Conservation (phyloP, 116 monocot genomes). For the Papilionanthe hybrid region DNA sequence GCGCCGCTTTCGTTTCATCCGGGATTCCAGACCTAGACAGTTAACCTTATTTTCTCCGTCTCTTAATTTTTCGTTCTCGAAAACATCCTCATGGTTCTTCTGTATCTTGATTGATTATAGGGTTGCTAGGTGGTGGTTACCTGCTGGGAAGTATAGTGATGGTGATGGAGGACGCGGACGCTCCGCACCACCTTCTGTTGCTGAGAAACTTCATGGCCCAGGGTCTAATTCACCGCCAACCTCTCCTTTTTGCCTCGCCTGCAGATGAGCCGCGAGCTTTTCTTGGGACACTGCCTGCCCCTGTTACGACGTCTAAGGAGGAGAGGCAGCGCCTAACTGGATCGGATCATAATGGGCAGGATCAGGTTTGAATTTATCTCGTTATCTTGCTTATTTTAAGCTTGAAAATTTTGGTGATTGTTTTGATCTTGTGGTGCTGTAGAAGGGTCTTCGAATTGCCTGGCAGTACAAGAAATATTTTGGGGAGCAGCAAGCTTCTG, state of each 20-base stretch:
- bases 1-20: constrained; percentile 50
- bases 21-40: constrained; percentile 76
- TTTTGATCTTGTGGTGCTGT: constrained; percentile 9
- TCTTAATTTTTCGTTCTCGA: background rate
- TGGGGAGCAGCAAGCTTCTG: constrained; percentile 44
- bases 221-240: constrained; percentile 72
- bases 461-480: constrained; percentile 99
- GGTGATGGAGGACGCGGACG: constrained; percentile 87
- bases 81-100: background rate
- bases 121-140: constrained; percentile 77
- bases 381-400: background rate
- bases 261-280: constrained; percentile 54
- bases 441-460: constrained; percentile 71
- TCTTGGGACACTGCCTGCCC: constrained; percentile 78
- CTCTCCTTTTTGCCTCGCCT: constrained; percentile 68
- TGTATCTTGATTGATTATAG: constrained; percentile 13
- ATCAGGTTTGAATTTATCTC: constrained; percentile 13
- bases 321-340: constrained; percentile 8
- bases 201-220: constrained; percentile 90
- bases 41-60: constrained; percentile 7
- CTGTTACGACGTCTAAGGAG: constrained; percentile 31
- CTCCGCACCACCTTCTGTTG: constrained; percentile 84
- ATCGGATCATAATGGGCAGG: constrained; percentile 9
- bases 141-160: constrained; percentile 74
- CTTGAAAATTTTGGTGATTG: background rate